Percentiles rank a stretch among this genome's conserved stretches.
phyloP scores from a whole-genome alignment of 2,329 filamentous ascomycete species.

The Zalaria obscura region DNA sequence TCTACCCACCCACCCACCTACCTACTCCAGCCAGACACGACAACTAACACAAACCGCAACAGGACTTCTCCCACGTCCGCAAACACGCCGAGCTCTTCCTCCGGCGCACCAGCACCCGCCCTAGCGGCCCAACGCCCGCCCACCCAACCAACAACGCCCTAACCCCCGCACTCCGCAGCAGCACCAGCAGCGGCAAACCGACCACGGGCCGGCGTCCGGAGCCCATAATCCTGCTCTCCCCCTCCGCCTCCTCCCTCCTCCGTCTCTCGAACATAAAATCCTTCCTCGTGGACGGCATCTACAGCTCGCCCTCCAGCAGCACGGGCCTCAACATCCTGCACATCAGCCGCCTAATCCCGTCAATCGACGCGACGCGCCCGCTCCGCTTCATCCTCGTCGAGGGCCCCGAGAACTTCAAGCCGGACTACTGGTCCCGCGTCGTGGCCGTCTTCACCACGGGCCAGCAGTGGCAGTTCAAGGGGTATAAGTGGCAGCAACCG shows the following conservation, averaged over 20 bases:
- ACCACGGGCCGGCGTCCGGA: slow-evolving; percentile 38
- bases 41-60: slow-evolving; percentile 1
- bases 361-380: slow-evolving; percentile 53
- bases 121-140: slow-evolving; percentile 33
- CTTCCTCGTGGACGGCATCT: slow-evolving; percentile 77
- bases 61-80: slow-evolving; percentile 92
- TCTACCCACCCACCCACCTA: too few relatives aligned
- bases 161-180: slow-evolving; percentile 14
- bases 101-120: slow-evolving; percentile 32
- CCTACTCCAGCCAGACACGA: too few relatives aligned
- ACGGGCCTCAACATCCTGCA: slow-evolving; percentile 65
- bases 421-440: slow-evolving; percentile 91
- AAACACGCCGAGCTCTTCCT: slow-evolving; percentile 73
- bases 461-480: slow-evolving; percentile 97
- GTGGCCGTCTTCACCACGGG: slow-evolving; percentile 96
- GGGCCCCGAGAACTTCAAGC: slow-evolving; percentile 85
- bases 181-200: slow-evolving; percentile 13
- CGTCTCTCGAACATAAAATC: slow-evolving; percentile 92
- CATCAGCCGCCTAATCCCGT: slow-evolving; percentile 62
- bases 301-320: slow-evolving; percentile 52
- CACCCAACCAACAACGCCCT: slow-evolving; percentile 7
- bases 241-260: slow-evolving; percentile 84
- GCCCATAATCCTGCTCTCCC: slow-evolving; percentile 93
- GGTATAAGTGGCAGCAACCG: slow-evolving; percentile 88
- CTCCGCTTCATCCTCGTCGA: slow-evolving; percentile 94